Conservation (phyloP, 345 rosid genomes). For the Eucalyptus erythrocorys region DNA sequence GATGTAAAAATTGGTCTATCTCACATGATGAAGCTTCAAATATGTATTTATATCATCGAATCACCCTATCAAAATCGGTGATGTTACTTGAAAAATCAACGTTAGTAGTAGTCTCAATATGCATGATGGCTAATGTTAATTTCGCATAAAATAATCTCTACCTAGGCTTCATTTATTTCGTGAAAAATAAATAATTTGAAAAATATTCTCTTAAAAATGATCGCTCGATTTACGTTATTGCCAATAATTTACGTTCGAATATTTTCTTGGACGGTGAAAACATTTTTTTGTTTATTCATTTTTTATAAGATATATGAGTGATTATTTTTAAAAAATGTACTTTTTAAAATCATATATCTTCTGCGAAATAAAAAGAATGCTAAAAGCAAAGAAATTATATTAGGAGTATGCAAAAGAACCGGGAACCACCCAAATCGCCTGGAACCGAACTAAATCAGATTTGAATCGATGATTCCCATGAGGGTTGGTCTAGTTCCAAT, state of each 20-base stretch:
- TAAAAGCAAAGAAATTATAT: no score
- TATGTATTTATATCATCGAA: neutral
- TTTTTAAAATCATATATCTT: no score
- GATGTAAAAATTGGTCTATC: neutral
- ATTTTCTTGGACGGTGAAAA: no score
- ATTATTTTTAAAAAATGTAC: no score
- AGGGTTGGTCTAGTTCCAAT: accelerated
- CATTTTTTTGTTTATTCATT: no score
- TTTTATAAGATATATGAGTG: no score
- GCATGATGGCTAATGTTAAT: neutral
- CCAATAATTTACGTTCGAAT: neutral
- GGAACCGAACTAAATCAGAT: accelerated
- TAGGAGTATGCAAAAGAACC: accelerated
- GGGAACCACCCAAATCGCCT: accelerated
- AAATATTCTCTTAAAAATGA: neutral
- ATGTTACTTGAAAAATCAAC: neutral
- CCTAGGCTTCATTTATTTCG: neutral
- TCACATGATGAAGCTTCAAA: neutral
- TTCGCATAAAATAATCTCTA: neutral
- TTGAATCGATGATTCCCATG: accelerated
- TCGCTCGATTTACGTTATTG: neutral
- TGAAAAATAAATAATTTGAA: neutral
- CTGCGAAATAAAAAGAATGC: accelerated
- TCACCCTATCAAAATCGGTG: neutral
- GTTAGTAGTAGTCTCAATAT: neutral